Conservation (phyloP, 495 filamentous ascomycete species). For the Neurospora terricola region DNA sequence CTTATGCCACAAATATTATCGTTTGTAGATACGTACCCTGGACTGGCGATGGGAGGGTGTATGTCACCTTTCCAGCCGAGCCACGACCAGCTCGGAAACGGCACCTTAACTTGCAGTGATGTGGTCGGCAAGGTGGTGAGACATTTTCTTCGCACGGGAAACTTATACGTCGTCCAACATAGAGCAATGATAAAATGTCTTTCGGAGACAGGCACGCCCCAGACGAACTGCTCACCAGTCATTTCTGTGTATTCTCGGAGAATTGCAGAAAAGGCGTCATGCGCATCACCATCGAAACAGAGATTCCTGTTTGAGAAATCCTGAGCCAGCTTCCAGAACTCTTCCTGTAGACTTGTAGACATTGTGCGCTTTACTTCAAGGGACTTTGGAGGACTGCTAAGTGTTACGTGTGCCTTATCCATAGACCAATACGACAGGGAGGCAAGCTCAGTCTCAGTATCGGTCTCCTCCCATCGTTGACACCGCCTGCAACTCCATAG, state of each 20-base stretch:
- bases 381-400: conserved; percentile 2
- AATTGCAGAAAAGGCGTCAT: conserved; percentile 13
- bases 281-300: not conserved
- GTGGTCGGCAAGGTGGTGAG: not conserved
- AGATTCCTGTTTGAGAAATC: not conserved
- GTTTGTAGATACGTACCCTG: not conserved
- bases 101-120: not conserved
- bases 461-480: conserved; percentile 1
- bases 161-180: conserved; percentile 10
- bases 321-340: not conserved
- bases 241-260: not conserved
- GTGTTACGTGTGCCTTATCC: not conserved
- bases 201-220: conserved; percentile 7
- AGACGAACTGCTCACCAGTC: conserved; percentile 6
- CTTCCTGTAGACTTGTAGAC: too few relatives aligned
- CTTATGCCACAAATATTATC: too few relatives aligned
- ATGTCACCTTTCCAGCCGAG: conserved; percentile 8
- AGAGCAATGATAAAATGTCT: conserved; percentile 8
- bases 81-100: conserved; percentile 16
- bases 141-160: conserved; percentile 1
- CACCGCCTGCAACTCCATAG: not conserved
- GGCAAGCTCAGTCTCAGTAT: conserved; percentile 8
- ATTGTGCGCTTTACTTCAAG: too few relatives aligned
- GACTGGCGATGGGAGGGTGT: accelerated
- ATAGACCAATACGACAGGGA: not conserved